These are phyloP conservation scores for Lachnum nothofagi DNA, from an alignment of 2,329 filamentous ascomycete species.

Conservation along the genomic window DNA sequence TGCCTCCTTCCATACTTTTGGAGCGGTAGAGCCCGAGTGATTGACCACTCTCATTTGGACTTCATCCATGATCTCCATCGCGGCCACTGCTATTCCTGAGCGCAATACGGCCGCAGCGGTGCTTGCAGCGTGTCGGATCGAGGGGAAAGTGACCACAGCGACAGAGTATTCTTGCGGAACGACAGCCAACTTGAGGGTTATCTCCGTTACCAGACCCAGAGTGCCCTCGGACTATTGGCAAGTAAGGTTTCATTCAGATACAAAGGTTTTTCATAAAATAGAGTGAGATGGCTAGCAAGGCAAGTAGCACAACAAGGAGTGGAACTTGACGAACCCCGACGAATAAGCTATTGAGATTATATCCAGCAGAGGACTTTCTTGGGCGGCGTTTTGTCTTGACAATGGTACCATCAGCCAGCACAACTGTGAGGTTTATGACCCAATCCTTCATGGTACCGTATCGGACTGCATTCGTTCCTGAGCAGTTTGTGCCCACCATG, in stretches of 20 bases:
- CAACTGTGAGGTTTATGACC: constrained; percentile 78
- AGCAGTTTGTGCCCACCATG: constrained; percentile 76
- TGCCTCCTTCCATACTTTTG: constrained; percentile 65
- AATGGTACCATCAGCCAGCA: constrained; percentile 70
- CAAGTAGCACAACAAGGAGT: too few relatives aligned
- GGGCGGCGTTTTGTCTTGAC: constrained; percentile 77
- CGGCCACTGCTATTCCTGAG: constrained; percentile 37
- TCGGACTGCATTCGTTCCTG: constrained; percentile 72
- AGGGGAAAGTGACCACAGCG: constrained; percentile 73
- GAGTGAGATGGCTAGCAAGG: too few relatives aligned
- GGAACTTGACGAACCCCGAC: constrained; percentile 45
- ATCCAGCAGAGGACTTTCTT: constrained; percentile 74
- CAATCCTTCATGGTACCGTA: constrained; percentile 87
- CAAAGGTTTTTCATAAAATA: too few relatives aligned
- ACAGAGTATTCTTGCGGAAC: constrained; percentile 72
- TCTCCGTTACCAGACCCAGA: constrained; percentile 74
- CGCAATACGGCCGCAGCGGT: constrained; percentile 74
- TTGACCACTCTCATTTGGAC: constrained; percentile 84
- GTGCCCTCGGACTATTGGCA: constrained; percentile 64
- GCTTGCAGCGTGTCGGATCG: constrained; percentile 68
- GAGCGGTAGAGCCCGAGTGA: constrained; percentile 62
- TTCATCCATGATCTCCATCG: constrained; percentile 76
- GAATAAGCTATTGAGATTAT: constrained; percentile 76
- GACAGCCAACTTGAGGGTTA: constrained; percentile 73
- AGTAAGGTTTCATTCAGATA: neutral